Percentiles rank a stretch among this genome's conserved stretches.
These are phyloP conservation scores for Fraxinus platypoda DNA, from an alignment of 305 asterid species.

Conservation along the genomic window DNA sequence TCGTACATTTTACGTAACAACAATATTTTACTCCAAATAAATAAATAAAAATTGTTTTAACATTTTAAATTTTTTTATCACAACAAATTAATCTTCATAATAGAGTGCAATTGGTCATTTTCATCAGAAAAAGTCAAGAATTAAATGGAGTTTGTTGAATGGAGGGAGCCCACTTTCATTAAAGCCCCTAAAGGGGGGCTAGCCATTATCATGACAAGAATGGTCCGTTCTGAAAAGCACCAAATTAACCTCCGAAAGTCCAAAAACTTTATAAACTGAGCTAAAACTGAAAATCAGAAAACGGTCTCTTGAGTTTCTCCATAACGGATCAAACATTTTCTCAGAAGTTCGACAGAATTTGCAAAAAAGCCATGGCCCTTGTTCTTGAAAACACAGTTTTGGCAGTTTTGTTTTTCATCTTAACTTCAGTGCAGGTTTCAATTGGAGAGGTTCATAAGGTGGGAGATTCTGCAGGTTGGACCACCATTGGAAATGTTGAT, in stretches of 20 bases:
- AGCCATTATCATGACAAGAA: conserved; percentile 13
- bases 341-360: not conserved
- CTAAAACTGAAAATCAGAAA: conserved; percentile 3
- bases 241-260: conserved; percentile 17
- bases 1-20: not conserved
- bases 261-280: conserved; percentile 15
- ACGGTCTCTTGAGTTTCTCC: conserved; percentile 23
- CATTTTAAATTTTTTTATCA: not conserved
- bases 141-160: not conserved
- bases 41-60: not conserved
- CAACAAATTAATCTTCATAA: not conserved
- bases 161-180: not conserved
- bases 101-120: not conserved
- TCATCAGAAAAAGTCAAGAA: conserved; percentile 6
- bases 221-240: conserved; percentile 22
- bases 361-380: conserved; percentile 24
- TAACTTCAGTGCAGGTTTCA: conserved; percentile 18
- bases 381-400: conserved; percentile 13
- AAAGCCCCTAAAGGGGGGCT: conserved; percentile 10
- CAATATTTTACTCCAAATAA: not conserved
- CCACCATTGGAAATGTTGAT: conserved; percentile 73
- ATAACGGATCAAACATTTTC: not conserved
- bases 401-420: conserved; percentile 25
- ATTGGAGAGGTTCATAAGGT: conserved; percentile 58
- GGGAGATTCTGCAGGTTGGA: conserved; percentile 94